Evolutionary conservation across 257 asterid genomes (phyloP), one percentile per base, ranked within the genome.

Genomic region (Fraxinus americana): DNA sequence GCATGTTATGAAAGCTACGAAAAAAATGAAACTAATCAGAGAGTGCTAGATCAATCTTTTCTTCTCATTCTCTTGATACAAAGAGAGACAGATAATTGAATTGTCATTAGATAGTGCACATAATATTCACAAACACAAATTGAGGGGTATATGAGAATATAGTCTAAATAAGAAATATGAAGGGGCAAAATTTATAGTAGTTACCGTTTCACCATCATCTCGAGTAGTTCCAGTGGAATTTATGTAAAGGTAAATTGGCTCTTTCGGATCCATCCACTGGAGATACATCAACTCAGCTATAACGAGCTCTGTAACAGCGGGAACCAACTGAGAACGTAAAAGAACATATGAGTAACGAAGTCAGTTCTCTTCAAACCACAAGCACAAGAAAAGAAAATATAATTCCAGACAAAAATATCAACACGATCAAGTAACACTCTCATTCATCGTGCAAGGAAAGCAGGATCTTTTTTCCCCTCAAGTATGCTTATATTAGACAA

Each of bases 201-300:
- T 86, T 88, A 94, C 98, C 82, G 92, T 85, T 90, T 92, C 98
- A 78, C 98, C 99, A 78, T 94, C 99, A 85, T 89, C 99, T 80
- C 96, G 96, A 71, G 96, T 90, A 75, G 97, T 92, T 77, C 99
- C 99, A 77, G 99, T 92, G 75, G 99, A 94, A 86, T 94, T 94
- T 79, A 94, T 94, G 88, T 91, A 92, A 67, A 94, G 77, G 77
- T 87, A 92, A 63, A 94, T 91, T 71, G 99, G 97, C 80, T 87
- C 94, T 81, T 91, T 87, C 23, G 98, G 95, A 83, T 91, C 95
- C 97, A 86, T 85, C 90, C 90, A 92, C 83, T 94, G 97, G 70
- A 94, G 90, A 85, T 91, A 94, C 98, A 92, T 86, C 79, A 94
- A 83, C 88, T 94, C 90, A 67, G 98, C 97, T 73, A 92, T 50